phyloP scores from a whole-genome alignment of 129 eudicot species.

The Mikania micrantha region DNA sequence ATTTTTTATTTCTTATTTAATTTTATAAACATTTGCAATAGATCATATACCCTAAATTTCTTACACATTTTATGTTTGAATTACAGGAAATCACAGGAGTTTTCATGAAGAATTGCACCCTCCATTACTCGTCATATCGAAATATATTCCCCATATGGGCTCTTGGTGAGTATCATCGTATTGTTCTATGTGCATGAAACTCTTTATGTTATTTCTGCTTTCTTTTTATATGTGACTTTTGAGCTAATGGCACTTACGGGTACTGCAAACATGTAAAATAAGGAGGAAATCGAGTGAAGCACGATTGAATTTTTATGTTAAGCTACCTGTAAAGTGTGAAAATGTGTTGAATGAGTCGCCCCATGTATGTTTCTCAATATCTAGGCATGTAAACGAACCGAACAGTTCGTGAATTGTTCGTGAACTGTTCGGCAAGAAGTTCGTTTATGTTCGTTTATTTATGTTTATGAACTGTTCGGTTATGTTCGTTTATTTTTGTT shows the following conservation, averaged over 20 bases:
- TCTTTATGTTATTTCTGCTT: background rate
- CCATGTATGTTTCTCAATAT: no score
- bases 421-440: no score
- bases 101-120: conserved; percentile 31
- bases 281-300: background rate
- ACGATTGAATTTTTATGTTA: no score
- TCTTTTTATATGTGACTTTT: no score
- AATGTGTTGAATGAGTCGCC: no score
- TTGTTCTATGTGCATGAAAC: conserved; percentile 2
- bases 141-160: conserved; percentile 40
- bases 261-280: background rate
- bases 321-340: no score
- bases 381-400: no score
- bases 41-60: background rate
- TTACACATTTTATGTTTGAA: background rate
- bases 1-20: no score
- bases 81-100: conserved; percentile 32
- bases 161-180: conserved; percentile 31
- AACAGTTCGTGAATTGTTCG: no score
- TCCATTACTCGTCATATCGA: conserved; percentile 28
- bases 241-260: background rate
- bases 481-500: no score
- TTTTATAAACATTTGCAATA: background rate
- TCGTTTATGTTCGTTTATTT: no score
- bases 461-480: no score